These are phyloP conservation scores for Botryotinia convoluta DNA, from an alignment of 2,329 filamentous ascomycete genomes.

Conservation along the genomic window DNA sequence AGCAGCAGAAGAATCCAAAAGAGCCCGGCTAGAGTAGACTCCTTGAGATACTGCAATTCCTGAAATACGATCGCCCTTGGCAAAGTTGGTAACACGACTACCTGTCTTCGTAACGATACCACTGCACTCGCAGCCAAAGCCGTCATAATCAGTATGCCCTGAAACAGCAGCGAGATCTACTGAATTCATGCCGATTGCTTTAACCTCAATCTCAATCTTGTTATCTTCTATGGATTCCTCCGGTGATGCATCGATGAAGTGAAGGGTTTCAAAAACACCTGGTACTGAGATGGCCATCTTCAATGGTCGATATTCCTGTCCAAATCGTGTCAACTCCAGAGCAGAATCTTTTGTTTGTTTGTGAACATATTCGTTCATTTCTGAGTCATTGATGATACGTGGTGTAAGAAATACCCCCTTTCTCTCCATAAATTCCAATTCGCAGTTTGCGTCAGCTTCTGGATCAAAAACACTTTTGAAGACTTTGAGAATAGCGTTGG, in stretches of 20 bases:
- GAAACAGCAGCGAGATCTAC: conserved; percentile 37
- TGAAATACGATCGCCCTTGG: conserved; percentile 38
- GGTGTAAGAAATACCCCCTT: conserved; percentile 11
- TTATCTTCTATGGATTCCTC: conserved; percentile 25
- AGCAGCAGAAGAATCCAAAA: conserved; percentile 27
- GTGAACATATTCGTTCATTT: conserved; percentile 32
- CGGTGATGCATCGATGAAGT: conserved; percentile 30
- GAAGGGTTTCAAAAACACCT: conserved; percentile 34
- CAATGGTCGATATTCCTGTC: conserved; percentile 25
- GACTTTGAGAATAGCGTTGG: background rate
- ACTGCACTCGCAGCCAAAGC: conserved; percentile 41
- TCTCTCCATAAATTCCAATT: conserved; percentile 7
- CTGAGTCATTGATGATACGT: conserved; percentile 20
- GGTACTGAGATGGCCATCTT: conserved; percentile 30
- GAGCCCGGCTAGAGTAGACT: conserved; percentile 32
- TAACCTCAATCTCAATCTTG: conserved; percentile 35
- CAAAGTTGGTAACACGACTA: conserved; percentile 28
- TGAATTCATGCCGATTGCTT: conserved; percentile 35
- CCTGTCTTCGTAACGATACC: conserved; percentile 39
- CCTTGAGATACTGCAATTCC: conserved; percentile 25
- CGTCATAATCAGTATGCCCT: conserved; percentile 36
- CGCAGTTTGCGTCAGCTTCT: background rate
- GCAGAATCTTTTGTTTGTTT: conserved; percentile 10
- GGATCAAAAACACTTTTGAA: background rate
- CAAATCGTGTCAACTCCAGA: conserved; percentile 17